These are phyloP conservation scores for Calocera viscosa DNA, from an alignment of 768 basidiomycete genomes.

Conservation along the genomic window DNA sequence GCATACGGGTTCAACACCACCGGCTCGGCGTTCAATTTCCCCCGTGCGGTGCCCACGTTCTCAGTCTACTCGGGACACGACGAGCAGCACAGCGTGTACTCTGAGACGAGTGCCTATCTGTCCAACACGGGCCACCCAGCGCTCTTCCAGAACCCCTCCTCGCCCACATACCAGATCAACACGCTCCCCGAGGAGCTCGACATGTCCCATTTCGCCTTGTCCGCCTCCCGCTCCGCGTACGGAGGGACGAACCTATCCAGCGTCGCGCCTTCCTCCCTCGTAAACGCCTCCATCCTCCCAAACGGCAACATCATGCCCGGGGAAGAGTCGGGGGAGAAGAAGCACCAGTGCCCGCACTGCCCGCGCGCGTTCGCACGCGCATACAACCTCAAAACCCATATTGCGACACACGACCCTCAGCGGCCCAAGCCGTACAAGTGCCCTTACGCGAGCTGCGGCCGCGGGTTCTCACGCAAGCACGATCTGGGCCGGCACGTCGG, in stretches of 20 bases:
- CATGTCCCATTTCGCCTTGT: not conserved
- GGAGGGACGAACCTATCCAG: not conserved
- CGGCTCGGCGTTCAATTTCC: slow-evolving; percentile 2
- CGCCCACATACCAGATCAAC: not conserved
- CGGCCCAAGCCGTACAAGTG: slow-evolving; percentile 81
- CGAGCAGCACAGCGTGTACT: not conserved
- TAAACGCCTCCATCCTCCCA: not conserved
- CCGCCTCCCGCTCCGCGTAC: not conserved
- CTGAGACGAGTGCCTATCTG: not conserved
- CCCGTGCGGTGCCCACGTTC: slow-evolving; percentile 5
- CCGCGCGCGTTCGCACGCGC: slow-evolving; percentile 83
- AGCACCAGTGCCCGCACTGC: slow-evolving; percentile 64
- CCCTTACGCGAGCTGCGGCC: slow-evolving; percentile 70
- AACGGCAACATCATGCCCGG: not conserved
- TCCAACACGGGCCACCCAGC: not conserved
- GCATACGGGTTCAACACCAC: not conserved
- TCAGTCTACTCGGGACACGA: not conserved
- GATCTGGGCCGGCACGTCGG: slow-evolving; percentile 82
- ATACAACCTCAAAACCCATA: slow-evolving; percentile 90
- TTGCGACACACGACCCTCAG: slow-evolving; percentile 88
- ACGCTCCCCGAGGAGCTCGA: slow-evolving; percentile 7
- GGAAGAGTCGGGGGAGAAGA: slow-evolving; percentile 31
- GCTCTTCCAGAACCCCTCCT: not conserved
- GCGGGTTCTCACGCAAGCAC: slow-evolving; percentile 89
- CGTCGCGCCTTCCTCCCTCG: slow-evolving; percentile 1